Evolutionary conservation across 2,329 filamentous ascomycete genomes (phyloP).

Genomic region (Cordyceps cateniannulata): DNA sequence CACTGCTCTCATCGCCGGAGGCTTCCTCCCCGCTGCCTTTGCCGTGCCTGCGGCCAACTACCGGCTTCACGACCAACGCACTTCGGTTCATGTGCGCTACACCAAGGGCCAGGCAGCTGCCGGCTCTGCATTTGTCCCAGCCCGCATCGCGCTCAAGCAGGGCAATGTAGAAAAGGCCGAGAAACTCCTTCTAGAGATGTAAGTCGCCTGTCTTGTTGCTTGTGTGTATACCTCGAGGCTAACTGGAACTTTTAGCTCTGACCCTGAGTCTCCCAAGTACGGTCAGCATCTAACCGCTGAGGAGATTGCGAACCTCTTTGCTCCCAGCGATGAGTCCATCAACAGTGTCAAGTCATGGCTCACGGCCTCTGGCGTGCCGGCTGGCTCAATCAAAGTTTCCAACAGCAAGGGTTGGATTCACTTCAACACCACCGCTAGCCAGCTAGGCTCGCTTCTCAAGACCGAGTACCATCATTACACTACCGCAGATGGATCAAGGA

Average conservation of each 20-base stretch:
- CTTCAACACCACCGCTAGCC: slow-evolving; percentile 10
- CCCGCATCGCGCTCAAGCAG: neutral
- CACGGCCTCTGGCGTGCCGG: slow-evolving; percentile 39
- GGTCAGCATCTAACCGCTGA: neutral
- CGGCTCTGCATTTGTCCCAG: too few species aligned
- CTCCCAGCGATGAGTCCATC: slow-evolving; percentile 32
- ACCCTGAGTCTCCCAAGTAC: neutral
- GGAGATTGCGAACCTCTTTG: neutral
- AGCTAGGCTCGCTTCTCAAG: slow-evolving; percentile 42
- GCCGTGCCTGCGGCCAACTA: too few species aligned
- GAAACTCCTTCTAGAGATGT: neutral
- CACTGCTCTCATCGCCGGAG: too few species aligned
- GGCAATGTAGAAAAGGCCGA: neutral
- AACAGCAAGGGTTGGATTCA: slow-evolving; percentile 40
- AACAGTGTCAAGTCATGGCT: slow-evolving; percentile 49
- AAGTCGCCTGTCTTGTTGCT: neutral
- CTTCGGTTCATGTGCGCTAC: too few species aligned
- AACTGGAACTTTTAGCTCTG: neutral
- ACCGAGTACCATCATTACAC: slow-evolving; percentile 46
- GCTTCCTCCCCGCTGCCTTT: too few species aligned
- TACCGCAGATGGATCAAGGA: slow-evolving; percentile 21
- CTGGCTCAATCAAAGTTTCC: slow-evolving; percentile 39
- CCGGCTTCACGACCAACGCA: too few species aligned
- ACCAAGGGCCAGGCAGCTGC: too few species aligned
- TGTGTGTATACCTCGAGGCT: neutral